phyloP scores from a whole-genome alignment of 2,329 filamentous ascomycete species.

The Beauveria medogensis region DNA sequence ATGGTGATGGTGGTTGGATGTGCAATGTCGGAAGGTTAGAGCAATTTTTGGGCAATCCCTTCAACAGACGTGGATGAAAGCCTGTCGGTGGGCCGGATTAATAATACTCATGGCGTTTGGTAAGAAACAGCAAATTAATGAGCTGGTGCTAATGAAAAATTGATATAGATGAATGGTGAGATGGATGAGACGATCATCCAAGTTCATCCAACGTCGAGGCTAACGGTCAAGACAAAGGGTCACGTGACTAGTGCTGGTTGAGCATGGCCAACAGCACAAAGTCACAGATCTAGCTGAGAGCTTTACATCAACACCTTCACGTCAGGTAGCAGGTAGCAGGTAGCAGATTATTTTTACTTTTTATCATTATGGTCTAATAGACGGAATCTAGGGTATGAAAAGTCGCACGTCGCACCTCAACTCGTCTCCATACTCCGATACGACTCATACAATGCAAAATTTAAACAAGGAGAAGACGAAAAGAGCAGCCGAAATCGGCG shows the following conservation, averaged over 20 bases:
- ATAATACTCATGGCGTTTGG: background rate
- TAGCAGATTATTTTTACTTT: slow-evolving; percentile 27
- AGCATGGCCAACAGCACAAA: background rate
- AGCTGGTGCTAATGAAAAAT: no score
- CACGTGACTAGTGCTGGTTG: background rate
- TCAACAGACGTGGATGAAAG: background rate
- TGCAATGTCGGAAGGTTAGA: background rate
- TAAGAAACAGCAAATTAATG: no score
- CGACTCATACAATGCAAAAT: slow-evolving; percentile 33
- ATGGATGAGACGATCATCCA: background rate
- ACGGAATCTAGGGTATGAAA: slow-evolving; percentile 30
- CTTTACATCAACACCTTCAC: background rate
- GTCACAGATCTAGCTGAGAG: background rate
- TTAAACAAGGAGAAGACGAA: slow-evolving; percentile 31
- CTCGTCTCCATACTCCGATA: slow-evolving; percentile 26
- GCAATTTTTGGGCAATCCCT: background rate
- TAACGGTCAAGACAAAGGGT: background rate
- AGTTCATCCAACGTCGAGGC: background rate
- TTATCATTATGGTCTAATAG: slow-evolving; percentile 37
- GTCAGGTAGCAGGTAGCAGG: no score
- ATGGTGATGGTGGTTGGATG: slow-evolving; percentile 14
- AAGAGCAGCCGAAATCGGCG: slow-evolving; percentile 24
- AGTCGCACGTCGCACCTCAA: slow-evolving; percentile 22
- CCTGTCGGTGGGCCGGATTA: background rate
- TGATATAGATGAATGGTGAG: no score